Percentiles rank a stretch among this genome's conserved stretches.
phyloP scores from a whole-genome alignment of 2,329 filamentous ascomycete species.

The Phoma sp. region DNA sequence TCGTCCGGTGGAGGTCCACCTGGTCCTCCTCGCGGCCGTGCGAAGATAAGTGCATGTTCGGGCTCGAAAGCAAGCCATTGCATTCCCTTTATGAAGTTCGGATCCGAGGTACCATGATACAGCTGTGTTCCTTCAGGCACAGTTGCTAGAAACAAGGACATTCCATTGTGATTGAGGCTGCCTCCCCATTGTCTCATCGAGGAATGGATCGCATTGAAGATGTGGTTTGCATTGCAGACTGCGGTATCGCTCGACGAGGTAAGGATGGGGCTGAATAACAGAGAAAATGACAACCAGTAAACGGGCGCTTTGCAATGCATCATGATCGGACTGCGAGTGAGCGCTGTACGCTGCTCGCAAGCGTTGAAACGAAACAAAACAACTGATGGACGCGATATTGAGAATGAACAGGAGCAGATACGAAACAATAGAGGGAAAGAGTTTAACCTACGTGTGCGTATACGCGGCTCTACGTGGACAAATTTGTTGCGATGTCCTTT shows the following conservation, averaged over 20 bases:
- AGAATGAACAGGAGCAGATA: neutral
- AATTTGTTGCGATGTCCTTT: constrained; percentile 14
- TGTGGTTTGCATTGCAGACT: constrained; percentile 63
- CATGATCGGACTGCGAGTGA: constrained; percentile 7
- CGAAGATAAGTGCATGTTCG: constrained; percentile 75
- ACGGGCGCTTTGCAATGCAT: constrained; percentile 20
- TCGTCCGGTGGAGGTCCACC: constrained; percentile 5
- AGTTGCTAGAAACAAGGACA: constrained; percentile 72
- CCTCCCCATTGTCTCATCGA: constrained; percentile 79
- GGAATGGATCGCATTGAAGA: constrained; percentile 77
- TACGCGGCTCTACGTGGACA: constrained; percentile 19
- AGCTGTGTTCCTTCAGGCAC: constrained; percentile 70
- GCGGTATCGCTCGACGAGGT: neutral
- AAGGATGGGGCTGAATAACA: constrained; percentile 2
- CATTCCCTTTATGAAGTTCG: constrained; percentile 58
- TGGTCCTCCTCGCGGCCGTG: constrained; percentile 41
- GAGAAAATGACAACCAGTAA: constrained; percentile 5
- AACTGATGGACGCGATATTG: neutral
- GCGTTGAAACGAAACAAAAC: constrained; percentile 1
- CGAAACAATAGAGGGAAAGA: neutral
- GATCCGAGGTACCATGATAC: constrained; percentile 67
- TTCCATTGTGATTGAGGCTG: constrained; percentile 76
- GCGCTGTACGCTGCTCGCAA: constrained; percentile 6
- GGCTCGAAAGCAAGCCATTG: constrained; percentile 82
- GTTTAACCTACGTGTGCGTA: constrained; percentile 14